A percentile compares a stretch with the other conserved stretches of the same genome.
Conservation (phyloP, 306 rosid species). For the Datisca glomerata region DNA sequence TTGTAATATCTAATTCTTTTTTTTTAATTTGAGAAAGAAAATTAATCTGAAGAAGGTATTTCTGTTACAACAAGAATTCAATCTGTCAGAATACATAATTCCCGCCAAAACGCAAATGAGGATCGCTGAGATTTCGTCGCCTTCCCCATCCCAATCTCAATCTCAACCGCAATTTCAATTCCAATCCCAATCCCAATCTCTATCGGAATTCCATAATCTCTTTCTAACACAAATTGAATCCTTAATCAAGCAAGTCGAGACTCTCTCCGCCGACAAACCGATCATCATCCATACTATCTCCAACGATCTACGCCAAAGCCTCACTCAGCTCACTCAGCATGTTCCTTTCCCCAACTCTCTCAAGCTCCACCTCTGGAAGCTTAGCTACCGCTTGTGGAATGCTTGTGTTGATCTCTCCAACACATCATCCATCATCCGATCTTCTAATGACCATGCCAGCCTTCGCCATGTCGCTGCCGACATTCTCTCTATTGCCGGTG, state of each 20-base stretch:
- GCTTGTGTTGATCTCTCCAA: conserved; percentile 85
- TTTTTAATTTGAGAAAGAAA: too few relatives aligned
- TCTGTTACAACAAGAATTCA: too few relatives aligned
- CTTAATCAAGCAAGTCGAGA: conserved; percentile 46
- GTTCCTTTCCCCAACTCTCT: conserved; percentile 45
- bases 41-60: too few relatives aligned
- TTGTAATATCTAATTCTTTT: too few relatives aligned
- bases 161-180: conserved; percentile 15
- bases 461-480: conserved; percentile 81
- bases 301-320: conserved; percentile 35
- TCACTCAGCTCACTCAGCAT: conserved; percentile 34
- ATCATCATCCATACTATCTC: conserved; percentile 22
- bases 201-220: conserved; percentile 8
- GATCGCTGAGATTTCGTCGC: conserved; percentile 62
- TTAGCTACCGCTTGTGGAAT: conserved; percentile 92
- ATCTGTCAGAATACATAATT: too few relatives aligned
- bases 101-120: conserved; percentile 69
- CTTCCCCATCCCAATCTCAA: conserved; percentile 17
- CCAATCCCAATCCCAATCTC: conserved; percentile 15
- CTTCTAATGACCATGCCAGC: conserved; percentile 43
- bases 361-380: conserved; percentile 72
- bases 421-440: conserved; percentile 38
- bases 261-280: conserved; percentile 17
- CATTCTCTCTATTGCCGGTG: conserved; percentile 36
- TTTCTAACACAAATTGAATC: conserved; percentile 45